phyloP scores from a whole-genome alignment of 768 basidiomycete species.

The Mycena venus region DNA sequence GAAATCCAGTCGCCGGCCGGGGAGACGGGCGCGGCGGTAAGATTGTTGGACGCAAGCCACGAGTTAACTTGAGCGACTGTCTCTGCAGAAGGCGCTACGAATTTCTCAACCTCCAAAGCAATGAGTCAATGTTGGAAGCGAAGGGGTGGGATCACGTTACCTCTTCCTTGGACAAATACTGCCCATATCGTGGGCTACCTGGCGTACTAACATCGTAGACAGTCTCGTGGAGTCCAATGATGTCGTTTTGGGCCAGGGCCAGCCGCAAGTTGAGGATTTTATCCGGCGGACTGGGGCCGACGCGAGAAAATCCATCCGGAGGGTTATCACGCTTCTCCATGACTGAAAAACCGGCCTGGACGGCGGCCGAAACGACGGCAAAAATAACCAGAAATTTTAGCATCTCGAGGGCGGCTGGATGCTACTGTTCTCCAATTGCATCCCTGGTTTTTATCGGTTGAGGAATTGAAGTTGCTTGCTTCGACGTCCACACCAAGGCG shows the following conservation, averaged over 20 bases:
- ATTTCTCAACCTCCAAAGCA: neutral
- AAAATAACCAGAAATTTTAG: neutral
- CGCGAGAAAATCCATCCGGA: neutral
- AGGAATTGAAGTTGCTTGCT: too few species aligned
- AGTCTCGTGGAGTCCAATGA: neutral
- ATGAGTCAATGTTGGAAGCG: too few species aligned
- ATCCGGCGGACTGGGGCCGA: neutral
- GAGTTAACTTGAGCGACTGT: neutral
- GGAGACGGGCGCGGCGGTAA: neutral
- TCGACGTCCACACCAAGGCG: too few species aligned
- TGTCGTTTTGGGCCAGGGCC: neutral
- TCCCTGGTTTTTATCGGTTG: too few species aligned
- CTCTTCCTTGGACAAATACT: slow-evolving; percentile 4
- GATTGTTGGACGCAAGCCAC: neutral
- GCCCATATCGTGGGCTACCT: slow-evolving; percentile 4
- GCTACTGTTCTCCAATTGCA: too few species aligned
- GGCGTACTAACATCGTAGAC: slow-evolving; percentile 7
- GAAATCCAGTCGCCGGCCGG: neutral
- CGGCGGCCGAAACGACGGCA: neutral
- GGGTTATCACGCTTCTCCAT: neutral
- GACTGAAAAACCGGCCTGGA: neutral
- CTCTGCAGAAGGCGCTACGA: neutral
- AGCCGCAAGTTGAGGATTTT: slow-evolving; percentile 1
- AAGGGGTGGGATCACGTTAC: neutral
- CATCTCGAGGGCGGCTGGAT: neutral